Evolutionary conservation across 2,329 filamentous ascomycete species (phyloP).

Genomic region (Tolypocladium pustulatum): DNA sequence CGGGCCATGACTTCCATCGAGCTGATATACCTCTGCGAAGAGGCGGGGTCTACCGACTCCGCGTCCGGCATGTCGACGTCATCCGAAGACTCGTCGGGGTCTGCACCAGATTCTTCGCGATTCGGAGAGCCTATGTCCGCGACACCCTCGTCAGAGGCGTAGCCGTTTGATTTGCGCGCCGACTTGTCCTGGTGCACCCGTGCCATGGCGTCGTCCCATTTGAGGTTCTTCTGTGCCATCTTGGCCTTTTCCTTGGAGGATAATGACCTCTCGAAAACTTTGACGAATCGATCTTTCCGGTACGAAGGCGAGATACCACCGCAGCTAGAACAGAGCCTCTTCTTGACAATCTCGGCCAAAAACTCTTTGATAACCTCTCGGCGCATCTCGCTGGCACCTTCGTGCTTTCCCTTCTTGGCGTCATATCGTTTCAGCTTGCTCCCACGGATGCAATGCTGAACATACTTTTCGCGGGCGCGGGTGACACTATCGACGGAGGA

Average conservation of each 20-base stretch:
- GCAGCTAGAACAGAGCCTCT: slow-evolving; percentile 58
- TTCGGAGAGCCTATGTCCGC: slow-evolving; percentile 48
- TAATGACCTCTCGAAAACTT: slow-evolving; percentile 82
- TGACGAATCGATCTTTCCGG: slow-evolving; percentile 82
- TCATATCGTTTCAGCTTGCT: slow-evolving; percentile 40
- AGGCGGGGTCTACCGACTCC: slow-evolving; percentile 8
- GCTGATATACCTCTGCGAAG: slow-evolving; percentile 63
- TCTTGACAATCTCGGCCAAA: slow-evolving; percentile 58
- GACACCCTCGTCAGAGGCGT: slow-evolving; percentile 56
- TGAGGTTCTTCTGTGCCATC: slow-evolving; percentile 62
- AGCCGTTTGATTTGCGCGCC: slow-evolving; percentile 30
- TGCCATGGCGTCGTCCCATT: slow-evolving; percentile 59
- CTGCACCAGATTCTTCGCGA: slow-evolving; percentile 33
- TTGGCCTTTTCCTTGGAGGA: slow-evolving; percentile 63
- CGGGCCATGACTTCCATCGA: slow-evolving; percentile 75
- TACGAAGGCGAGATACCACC: slow-evolving; percentile 68
- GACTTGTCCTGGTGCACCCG: slow-evolving; percentile 19
- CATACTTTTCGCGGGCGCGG: slow-evolving; percentile 52
- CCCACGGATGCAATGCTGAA: slow-evolving; percentile 58
- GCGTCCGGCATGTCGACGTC: slow-evolving; percentile 22
- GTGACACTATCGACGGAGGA: slow-evolving; percentile 39
- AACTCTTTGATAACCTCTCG: slow-evolving; percentile 73
- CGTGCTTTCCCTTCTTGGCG: slow-evolving; percentile 60
- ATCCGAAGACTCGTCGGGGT: slow-evolving; percentile 32
- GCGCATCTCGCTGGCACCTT: slow-evolving; percentile 69